Conservation (phyloP, 805 yeast genomes). For the Phaffomyces antillensis region DNA sequence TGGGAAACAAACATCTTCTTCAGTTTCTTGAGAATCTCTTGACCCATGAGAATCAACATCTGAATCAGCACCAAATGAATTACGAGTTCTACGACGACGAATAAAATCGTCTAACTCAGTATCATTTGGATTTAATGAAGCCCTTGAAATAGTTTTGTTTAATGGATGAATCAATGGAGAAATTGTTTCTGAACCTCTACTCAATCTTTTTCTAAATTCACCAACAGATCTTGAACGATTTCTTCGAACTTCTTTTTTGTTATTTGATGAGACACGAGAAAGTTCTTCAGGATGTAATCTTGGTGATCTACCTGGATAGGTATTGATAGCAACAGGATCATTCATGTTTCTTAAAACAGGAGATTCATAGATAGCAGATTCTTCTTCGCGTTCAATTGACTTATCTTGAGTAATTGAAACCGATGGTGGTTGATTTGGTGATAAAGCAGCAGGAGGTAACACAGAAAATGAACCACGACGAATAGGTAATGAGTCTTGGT, state of each 20-base stretch:
- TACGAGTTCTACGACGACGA: slow-evolving; percentile 28
- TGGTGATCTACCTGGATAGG: not conserved
- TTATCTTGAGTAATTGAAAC: no score
- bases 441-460: slow-evolving; percentile 20
- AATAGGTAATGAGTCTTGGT: slow-evolving; percentile 34
- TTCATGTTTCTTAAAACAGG: not conserved
- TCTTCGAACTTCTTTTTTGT: slow-evolving; percentile 10
- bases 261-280: slow-evolving; percentile 1
- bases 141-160: slow-evolving; percentile 14
- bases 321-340: not conserved
- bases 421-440: not conserved
- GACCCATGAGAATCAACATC: slow-evolving; percentile 71
- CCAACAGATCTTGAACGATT: slow-evolving; percentile 28
- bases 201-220: slow-evolving; percentile 30
- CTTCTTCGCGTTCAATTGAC: not conserved
- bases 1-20: slow-evolving; percentile 97
- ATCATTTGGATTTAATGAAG: slow-evolving; percentile 22
- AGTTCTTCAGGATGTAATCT: not conserved
- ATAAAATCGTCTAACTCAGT: slow-evolving; percentile 29
- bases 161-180: slow-evolving; percentile 21
- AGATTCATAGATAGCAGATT: not conserved
- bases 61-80: slow-evolving; percentile 37
- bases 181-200: slow-evolving; percentile 14
- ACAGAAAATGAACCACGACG: slow-evolving; percentile 22
- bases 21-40: slow-evolving; percentile 81